Percentiles rank a stretch among this genome's conserved stretches.
Conservation (phyloP, 306 rosid species). For the Dicorynia guianensis region DNA sequence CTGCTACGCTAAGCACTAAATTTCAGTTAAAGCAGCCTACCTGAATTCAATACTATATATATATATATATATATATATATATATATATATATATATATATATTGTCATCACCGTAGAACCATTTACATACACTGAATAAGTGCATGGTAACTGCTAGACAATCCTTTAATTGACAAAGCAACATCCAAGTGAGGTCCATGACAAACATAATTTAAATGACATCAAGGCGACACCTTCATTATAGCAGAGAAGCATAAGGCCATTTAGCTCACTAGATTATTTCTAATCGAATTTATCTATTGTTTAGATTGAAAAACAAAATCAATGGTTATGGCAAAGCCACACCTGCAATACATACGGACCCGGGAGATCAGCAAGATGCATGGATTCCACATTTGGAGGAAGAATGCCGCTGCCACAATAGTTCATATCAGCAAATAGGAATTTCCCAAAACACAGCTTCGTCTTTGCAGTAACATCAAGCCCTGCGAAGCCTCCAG, state of each 20-base stretch:
- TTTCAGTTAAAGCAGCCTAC: neutral
- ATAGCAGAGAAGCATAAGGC: neutral
- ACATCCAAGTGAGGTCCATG: too few species aligned
- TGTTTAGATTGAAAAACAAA: neutral
- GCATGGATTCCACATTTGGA: constrained; percentile 70
- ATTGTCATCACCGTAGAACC: neutral
- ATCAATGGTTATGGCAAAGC: neutral
- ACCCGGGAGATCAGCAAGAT: constrained; percentile 74
- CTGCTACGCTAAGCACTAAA: neutral
- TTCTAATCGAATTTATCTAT: neutral
- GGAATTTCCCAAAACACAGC: constrained; percentile 76
- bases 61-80: neutral
- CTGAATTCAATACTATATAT: neutral
- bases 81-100: neutral
- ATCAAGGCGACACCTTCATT: neutral
- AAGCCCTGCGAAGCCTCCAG: constrained; percentile 52
- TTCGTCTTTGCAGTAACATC: constrained; percentile 64
- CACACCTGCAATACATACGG: constrained; percentile 84
- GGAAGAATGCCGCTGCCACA: constrained; percentile 78
- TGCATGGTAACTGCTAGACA: too few species aligned
- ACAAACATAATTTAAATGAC: neutral
- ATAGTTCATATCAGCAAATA: constrained; percentile 71
- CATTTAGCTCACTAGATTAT: neutral
- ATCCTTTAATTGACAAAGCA: too few species aligned
- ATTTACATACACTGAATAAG: too few species aligned